Conservation (phyloP, 2,329 filamentous ascomycete genomes). For the Truncatella angustata region DNA sequence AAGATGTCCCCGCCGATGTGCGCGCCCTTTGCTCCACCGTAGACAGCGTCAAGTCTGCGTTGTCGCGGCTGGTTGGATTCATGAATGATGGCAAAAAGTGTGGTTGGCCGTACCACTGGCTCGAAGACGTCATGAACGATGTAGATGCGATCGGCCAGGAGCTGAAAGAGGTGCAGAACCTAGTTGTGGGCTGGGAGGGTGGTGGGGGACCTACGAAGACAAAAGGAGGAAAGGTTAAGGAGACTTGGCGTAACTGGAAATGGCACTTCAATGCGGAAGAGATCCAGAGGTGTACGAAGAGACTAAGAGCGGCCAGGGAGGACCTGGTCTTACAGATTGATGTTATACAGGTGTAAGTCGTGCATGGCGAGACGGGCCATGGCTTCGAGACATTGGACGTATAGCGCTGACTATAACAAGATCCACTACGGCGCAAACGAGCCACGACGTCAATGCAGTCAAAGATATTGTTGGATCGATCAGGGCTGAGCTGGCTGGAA, state of each 20-base stretch:
- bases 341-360: conserved; percentile 1
- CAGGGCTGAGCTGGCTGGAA: neutral
- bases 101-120: neutral
- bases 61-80: neutral
- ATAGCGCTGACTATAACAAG: neutral
- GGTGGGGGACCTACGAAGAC: neutral
- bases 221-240: neutral
- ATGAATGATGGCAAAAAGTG: neutral
- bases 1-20: neutral
- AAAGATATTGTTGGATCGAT: neutral
- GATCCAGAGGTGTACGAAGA: neutral
- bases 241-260: conserved; percentile 1
- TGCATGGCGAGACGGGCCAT: neutral
- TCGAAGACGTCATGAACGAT: neutral
- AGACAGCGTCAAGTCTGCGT: conserved; percentile 4
- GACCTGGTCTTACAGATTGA: neutral
- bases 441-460: neutral
- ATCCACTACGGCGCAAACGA: conserved; percentile 2
- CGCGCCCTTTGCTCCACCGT: conserved; percentile 1
- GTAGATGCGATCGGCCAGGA: neutral
- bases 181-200: neutral
- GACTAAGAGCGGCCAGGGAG: neutral
- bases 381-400: neutral
- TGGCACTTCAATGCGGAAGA: conserved; percentile 2
- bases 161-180: neutral